Conservation (phyloP, 176 grass and related monocot species). For the Poa annua region DNA sequence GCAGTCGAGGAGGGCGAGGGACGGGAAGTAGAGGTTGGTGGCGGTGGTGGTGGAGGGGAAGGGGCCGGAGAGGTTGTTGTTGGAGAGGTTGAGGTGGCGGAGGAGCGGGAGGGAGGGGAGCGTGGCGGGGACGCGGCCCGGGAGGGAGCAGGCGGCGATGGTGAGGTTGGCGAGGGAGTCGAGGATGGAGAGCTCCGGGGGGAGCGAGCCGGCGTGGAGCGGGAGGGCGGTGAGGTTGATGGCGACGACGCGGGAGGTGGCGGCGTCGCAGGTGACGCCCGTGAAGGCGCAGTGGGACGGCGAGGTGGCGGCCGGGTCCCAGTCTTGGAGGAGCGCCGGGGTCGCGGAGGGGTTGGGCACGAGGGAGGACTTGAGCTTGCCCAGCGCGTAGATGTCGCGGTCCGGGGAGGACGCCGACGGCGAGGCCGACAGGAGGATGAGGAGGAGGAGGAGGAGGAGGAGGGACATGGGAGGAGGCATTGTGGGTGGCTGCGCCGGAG, state of each 20-base stretch:
- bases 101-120: slow-evolving; percentile 49
- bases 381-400: slow-evolving; percentile 49
- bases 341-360: background rate
- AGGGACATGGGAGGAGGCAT: slow-evolving; percentile 17
- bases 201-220: slow-evolving; percentile 45
- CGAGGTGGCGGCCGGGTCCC: slow-evolving; percentile 40
- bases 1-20: slow-evolving; percentile 59
- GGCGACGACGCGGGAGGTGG: slow-evolving; percentile 51
- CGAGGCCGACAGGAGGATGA: background rate
- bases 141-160: slow-evolving; percentile 53
- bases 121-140: slow-evolving; percentile 37
- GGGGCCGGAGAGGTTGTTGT: slow-evolving; percentile 67
- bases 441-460: background rate
- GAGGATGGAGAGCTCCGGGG: slow-evolving; percentile 53
- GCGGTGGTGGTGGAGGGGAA: background rate
- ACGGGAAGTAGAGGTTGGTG: slow-evolving; percentile 43
- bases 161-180: slow-evolving; percentile 68
- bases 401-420: slow-evolving; percentile 40
- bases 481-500: background rate
- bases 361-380: slow-evolving; percentile 55
- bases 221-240: slow-evolving; percentile 60
- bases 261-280: slow-evolving; percentile 59
- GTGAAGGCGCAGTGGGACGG: slow-evolving; percentile 64
- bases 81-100: slow-evolving; percentile 77
- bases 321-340: slow-evolving; percentile 42